These are phyloP conservation scores for Cerrena zonata DNA, from an alignment of 1,284 basidiomycete genomes.

Conservation along the genomic window DNA sequence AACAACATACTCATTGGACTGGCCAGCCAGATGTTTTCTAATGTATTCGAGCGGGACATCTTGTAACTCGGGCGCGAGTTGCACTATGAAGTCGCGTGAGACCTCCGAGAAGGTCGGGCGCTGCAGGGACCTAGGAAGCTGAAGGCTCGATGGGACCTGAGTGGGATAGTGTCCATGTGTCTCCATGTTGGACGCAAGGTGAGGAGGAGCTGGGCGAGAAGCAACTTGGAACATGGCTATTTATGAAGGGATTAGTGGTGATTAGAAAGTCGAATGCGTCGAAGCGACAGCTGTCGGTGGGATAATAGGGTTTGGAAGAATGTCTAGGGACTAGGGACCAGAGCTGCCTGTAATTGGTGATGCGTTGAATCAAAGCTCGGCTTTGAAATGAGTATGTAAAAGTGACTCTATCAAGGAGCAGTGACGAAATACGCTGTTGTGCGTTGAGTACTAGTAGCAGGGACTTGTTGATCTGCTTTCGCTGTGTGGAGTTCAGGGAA, in stretches of 20 bases:
- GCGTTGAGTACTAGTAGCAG: slow-evolving; percentile 7
- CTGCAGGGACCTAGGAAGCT: slow-evolving; percentile 31
- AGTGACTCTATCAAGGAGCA: not conserved
- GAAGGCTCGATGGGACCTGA: slow-evolving; percentile 23
- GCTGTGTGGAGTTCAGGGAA: too few relatives aligned
- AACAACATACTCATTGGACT: slow-evolving; percentile 31
- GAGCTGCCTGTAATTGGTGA: not conserved
- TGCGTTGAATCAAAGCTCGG: slow-evolving; percentile 2
- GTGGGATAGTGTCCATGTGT: slow-evolving; percentile 14
- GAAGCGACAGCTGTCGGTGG: not conserved
- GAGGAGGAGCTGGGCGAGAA: slow-evolving; percentile 21
- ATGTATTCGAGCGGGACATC: slow-evolving; percentile 32
- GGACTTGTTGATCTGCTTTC: slow-evolving; percentile 6
- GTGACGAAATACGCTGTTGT: slow-evolving; percentile 7
- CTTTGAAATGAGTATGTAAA: not conserved
- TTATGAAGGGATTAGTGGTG: not conserved
- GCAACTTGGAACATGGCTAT: slow-evolving; percentile 29
- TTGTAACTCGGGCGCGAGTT: slow-evolving; percentile 28
- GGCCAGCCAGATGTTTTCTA: slow-evolving; percentile 30
- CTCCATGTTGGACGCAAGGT: slow-evolving; percentile 15
- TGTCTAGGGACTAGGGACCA: not conserved
- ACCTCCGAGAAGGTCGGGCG: slow-evolving; percentile 29
- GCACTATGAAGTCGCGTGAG: slow-evolving; percentile 16
- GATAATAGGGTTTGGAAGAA: not conserved
- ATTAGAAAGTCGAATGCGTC: not conserved